Evolutionary conservation across 2,329 filamentous ascomycete species (phyloP).

Genomic region (Epichloe festucae): DNA sequence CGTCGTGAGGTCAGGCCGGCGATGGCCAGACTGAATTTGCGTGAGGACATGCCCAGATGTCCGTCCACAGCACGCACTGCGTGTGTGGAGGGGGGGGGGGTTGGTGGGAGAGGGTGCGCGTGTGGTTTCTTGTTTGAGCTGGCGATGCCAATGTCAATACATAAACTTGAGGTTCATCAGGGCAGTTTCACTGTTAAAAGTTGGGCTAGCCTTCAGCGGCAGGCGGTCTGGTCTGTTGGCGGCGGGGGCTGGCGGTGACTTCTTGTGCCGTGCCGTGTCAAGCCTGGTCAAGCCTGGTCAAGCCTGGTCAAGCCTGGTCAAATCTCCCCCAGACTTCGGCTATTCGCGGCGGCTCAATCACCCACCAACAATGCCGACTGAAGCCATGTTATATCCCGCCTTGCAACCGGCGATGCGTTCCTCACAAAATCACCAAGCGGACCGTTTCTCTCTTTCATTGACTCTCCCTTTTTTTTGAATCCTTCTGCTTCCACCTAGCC

Average conservation of each 20-base stretch:
- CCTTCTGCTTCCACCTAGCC: no score
- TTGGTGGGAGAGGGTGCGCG: background rate
- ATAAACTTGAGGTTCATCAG: background rate
- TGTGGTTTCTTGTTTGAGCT: background rate
- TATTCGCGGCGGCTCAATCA: conserved; percentile 22
- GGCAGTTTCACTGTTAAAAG: background rate
- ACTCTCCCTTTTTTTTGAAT: background rate
- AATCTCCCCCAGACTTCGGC: conserved; percentile 13
- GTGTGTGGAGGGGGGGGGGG: no score
- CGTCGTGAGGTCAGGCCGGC: conserved; percentile 10
- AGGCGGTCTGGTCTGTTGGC: background rate
- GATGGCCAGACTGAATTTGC: conserved; percentile 18
- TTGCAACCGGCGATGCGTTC: background rate
- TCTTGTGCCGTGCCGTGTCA: background rate
- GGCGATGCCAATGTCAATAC: background rate
- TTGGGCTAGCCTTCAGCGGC: background rate
- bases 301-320: background rate
- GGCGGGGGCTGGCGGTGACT: no score
- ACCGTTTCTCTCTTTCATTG: background rate
- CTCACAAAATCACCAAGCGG: background rate
- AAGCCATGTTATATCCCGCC: conserved; percentile 14
- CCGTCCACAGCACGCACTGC: background rate
- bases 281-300: background rate
- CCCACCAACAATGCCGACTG: conserved; percentile 22
- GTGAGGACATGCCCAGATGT: conserved; percentile 17